These are phyloP conservation scores for Kernera saxatilis DNA, from an alignment of 345 rosid genomes.

Conservation along the genomic window DNA sequence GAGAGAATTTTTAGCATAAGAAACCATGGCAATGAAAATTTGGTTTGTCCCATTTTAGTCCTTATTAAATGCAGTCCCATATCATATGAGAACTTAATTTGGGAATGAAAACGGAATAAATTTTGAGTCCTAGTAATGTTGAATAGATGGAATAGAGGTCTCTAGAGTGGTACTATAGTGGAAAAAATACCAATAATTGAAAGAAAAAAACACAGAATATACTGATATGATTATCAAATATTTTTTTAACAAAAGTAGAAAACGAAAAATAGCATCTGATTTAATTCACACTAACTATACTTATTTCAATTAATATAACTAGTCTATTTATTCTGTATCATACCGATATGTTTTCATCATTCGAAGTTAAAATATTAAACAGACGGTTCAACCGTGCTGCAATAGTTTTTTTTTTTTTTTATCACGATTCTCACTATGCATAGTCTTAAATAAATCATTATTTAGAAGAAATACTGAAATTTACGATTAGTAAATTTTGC, in stretches of 20 bases:
- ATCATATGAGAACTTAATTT: background rate
- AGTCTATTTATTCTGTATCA: too few relatives aligned
- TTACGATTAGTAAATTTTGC: too few relatives aligned
- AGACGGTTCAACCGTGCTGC: too few relatives aligned
- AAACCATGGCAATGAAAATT: background rate
- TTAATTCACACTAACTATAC: too few relatives aligned
- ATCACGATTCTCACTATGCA: too few relatives aligned
- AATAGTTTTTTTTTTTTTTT: too few relatives aligned
- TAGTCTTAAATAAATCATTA: too few relatives aligned
- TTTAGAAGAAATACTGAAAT: too few relatives aligned
- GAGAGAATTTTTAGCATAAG: too few relatives aligned
- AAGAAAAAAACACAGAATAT: background rate
- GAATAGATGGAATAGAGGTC: background rate
- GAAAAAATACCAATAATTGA: background rate
- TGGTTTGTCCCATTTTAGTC: background rate
- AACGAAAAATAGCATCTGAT: background rate
- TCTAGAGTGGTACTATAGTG: background rate
- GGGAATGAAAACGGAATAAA: background rate
- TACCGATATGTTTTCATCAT: too few relatives aligned
- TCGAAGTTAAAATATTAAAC: too few relatives aligned
- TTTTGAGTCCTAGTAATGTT: background rate
- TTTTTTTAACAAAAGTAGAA: background rate
- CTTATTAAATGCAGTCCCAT: background rate
- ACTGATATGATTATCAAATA: background rate
- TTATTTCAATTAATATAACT: too few relatives aligned